These are phyloP conservation scores for Pedinophyceae sp. DNA, from an alignment of 139 green algal species.

Conservation along the genomic window DNA sequence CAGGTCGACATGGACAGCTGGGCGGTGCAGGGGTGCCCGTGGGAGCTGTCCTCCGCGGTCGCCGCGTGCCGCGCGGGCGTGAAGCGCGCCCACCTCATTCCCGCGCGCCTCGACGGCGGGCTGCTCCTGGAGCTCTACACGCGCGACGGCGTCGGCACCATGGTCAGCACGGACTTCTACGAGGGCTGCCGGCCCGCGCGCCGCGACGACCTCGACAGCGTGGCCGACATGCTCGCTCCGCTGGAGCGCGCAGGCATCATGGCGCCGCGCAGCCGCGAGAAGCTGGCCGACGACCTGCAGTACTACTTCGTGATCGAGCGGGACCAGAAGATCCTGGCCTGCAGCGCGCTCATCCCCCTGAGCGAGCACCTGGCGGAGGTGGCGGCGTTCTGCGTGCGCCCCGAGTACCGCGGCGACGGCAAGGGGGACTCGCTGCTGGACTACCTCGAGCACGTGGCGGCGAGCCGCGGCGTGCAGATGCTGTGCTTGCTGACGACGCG, in stretches of 20 bases:
- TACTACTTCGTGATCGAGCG: slow-evolving; percentile 33
- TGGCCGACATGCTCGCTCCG: slow-evolving; percentile 41
- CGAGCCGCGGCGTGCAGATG: slow-evolving; percentile 24
- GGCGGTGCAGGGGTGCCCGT: neutral
- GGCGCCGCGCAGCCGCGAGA: slow-evolving; percentile 28
- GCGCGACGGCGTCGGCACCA: slow-evolving; percentile 76
- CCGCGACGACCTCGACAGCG: slow-evolving; percentile 9
- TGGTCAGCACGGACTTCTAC: slow-evolving; percentile 86
- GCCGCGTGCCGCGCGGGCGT: slow-evolving; percentile 36
- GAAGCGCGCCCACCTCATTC: slow-evolving; percentile 37
- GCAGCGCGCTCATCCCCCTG: neutral
- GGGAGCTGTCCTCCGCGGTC: neutral
- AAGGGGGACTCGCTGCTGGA: slow-evolving; percentile 78
- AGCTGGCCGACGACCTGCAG: slow-evolving; percentile 26
- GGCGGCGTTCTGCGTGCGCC: slow-evolving; percentile 66
- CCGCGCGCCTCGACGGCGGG: slow-evolving; percentile 6
- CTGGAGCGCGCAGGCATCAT: slow-evolving; percentile 41
- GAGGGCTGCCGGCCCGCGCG: slow-evolving; percentile 70
- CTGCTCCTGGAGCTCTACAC: slow-evolving; percentile 91
- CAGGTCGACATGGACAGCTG: slow-evolving; percentile 2
- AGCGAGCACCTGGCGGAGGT: slow-evolving; percentile 55
- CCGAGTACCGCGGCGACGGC: slow-evolving; percentile 48
- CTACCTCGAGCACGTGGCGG: slow-evolving; percentile 45
- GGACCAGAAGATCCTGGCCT: slow-evolving; percentile 22
- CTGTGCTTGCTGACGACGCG: slow-evolving; percentile 49